Evolutionary conservation across 495 filamentous ascomycete species (phyloP).

Genomic region (Staphylotrichum tortipilum): DNA sequence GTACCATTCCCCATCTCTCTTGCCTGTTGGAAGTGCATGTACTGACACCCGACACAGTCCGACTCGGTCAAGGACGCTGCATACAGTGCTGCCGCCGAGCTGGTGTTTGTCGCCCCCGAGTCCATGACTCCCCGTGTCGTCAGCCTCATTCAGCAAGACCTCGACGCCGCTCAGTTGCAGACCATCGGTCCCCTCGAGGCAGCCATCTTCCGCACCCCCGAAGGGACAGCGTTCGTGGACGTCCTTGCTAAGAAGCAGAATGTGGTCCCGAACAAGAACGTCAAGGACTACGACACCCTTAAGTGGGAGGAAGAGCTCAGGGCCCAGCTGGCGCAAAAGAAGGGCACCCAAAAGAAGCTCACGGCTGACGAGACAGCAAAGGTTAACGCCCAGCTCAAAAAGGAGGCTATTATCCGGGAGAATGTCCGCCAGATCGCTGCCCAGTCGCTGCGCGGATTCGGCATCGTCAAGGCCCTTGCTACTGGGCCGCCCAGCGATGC

Average conservation of each 20-base stretch:
- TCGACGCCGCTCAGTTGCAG: conserved; percentile 56
- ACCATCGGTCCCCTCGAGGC: conserved; percentile 76
- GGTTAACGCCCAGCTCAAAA: conserved; percentile 82
- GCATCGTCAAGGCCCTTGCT: conserved; percentile 72
- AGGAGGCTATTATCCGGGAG: conserved; percentile 70
- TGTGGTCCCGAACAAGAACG: conserved; percentile 65
- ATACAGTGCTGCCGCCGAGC: conserved; percentile 71
- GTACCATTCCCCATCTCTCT: conserved; percentile 23
- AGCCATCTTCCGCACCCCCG: conserved; percentile 80
- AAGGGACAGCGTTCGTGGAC: conserved; percentile 81
- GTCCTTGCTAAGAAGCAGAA: conserved; percentile 73
- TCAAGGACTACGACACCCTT: conserved; percentile 84
- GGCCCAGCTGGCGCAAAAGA: conserved; percentile 80
- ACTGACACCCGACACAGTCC: conserved; percentile 30
- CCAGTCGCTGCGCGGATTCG: conserved; percentile 68
- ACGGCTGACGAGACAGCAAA: conserved; percentile 80
- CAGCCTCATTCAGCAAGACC: conserved; percentile 58
- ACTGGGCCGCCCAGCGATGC: conserved; percentile 78
- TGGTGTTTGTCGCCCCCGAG: conserved; percentile 89
- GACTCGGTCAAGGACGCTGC: conserved; percentile 55
- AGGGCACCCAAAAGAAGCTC: conserved; percentile 84
- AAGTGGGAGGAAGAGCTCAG: conserved; percentile 97
- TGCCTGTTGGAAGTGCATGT: not conserved
- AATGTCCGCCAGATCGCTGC: conserved; percentile 58
- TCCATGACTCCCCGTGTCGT: conserved; percentile 68